phyloP scores from a whole-genome alignment of 345 rosid genomes.

The Mallotus nudiflorus region DNA sequence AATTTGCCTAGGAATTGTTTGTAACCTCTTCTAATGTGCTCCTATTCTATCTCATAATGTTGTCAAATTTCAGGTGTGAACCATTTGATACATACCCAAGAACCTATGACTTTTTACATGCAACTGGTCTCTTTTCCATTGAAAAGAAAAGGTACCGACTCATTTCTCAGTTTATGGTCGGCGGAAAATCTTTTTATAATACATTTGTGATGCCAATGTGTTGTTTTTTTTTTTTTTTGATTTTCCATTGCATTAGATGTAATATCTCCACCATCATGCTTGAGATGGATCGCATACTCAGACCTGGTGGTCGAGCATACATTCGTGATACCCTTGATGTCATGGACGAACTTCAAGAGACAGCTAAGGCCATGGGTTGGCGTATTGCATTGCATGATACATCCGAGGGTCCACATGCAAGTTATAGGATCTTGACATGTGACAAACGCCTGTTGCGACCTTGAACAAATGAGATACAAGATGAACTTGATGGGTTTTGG shows the following conservation, averaged over 20 bases:
- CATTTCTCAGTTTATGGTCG: neutral
- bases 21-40: slow-evolving; percentile 1
- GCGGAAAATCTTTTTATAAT: neutral
- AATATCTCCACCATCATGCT: slow-evolving; percentile 87
- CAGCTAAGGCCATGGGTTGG: slow-evolving; percentile 89
- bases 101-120: slow-evolving; percentile 86
- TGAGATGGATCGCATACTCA: slow-evolving; percentile 94
- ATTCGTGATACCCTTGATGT: slow-evolving; percentile 74
- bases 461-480: slow-evolving; percentile 24
- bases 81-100: slow-evolving; percentile 96
- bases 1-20: neutral
- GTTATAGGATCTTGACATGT: slow-evolving; percentile 73
- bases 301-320: slow-evolving; percentile 93
- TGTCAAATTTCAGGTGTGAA: slow-evolving; percentile 71
- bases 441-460: slow-evolving; percentile 59
- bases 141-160: slow-evolving; percentile 74
- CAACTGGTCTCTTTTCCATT: slow-evolving; percentile 83
- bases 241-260: slow-evolving; percentile 51
- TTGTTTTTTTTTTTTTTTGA: neutral
- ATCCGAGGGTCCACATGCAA: slow-evolving; percentile 95
- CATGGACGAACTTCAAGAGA: slow-evolving; percentile 77
- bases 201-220: neutral
- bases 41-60: neutral
- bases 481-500: neutral
- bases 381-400: slow-evolving; percentile 59